Percentiles rank a stretch among this genome's conserved stretches.
phyloP scores from a whole-genome alignment of 2,329 filamentous ascomycete species.

The Stagonosporopsis rhizophila region DNA sequence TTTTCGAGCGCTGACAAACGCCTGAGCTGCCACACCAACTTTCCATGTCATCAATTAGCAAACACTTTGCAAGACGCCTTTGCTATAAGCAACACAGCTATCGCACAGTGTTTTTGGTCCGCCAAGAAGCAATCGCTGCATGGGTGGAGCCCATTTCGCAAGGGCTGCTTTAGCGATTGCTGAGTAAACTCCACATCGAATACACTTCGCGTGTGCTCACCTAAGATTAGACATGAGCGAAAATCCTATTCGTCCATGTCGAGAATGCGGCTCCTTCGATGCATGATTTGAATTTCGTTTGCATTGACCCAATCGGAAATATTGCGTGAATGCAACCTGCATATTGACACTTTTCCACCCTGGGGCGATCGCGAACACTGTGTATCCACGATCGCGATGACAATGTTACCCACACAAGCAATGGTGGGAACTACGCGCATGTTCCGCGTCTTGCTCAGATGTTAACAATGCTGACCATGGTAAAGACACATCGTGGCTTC shows the following conservation, averaged over 20 bases:
- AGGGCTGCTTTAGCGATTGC: constrained; percentile 31
- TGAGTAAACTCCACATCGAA: constrained; percentile 39
- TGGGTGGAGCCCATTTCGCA: constrained; percentile 19
- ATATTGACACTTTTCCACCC: background rate
- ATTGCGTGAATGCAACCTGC: background rate
- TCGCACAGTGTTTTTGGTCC: background rate
- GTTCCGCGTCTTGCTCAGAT: constrained; percentile 18
- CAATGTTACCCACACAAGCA: constrained; percentile 19
- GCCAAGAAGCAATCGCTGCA: constrained; percentile 11
- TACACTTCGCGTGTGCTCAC: constrained; percentile 36
- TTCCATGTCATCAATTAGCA: constrained; percentile 22
- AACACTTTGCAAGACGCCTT: constrained; percentile 3
- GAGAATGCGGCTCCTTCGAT: constrained; percentile 13
- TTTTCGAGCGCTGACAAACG: constrained; percentile 41
- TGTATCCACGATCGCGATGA: constrained; percentile 13
- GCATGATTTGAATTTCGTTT: background rate
- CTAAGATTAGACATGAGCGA: constrained; percentile 43
- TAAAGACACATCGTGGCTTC: constrained; percentile 27
- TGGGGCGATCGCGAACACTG: constrained; percentile 13
- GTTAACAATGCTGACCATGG: constrained; percentile 43
- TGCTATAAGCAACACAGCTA: background rate
- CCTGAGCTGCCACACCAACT: constrained; percentile 28
- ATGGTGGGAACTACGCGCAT: constrained; percentile 21
- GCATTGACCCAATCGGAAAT: background rate
- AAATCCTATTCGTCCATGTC: constrained; percentile 30